These are phyloP conservation scores for Pilatotrama ljubarskyi DNA, from an alignment of 768 basidiomycete genomes.

Conservation along the genomic window DNA sequence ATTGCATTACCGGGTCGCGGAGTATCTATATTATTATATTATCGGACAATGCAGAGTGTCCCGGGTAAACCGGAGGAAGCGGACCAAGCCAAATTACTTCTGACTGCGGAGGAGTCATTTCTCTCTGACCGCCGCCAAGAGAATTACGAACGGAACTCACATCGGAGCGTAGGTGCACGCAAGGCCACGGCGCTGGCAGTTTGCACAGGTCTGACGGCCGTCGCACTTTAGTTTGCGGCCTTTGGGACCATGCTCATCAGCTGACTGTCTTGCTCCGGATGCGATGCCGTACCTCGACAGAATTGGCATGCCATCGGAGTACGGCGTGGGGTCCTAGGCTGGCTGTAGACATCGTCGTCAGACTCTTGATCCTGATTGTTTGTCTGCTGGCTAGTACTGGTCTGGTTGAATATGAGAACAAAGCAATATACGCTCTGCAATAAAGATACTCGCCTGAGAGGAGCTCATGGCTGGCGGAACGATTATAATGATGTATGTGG, in stretches of 20 bases:
- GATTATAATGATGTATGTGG: not conserved
- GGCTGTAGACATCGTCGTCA: constrained; percentile 25
- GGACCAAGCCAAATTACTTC: constrained; percentile 4
- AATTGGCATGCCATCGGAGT: constrained; percentile 74
- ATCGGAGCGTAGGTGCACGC: constrained; percentile 67
- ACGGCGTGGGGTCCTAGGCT: constrained; percentile 39
- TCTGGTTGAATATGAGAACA: not conserved
- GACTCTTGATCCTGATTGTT: constrained; percentile 23
- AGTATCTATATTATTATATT: constrained; percentile 4
- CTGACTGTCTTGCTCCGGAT: not conserved
- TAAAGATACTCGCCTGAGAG: constrained; percentile 4
- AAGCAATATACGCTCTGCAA: not conserved
- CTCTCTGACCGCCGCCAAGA: not conserved
- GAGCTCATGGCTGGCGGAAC: not conserved
- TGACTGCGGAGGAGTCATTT: constrained; percentile 11
- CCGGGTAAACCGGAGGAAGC: not conserved
- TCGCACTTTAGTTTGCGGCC: constrained; percentile 75
- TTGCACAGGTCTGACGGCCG: constrained; percentile 64
- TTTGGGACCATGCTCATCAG: constrained; percentile 26
- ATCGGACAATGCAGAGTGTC: not conserved
- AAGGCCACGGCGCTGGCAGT: constrained; percentile 59
- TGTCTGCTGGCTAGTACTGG: constrained; percentile 3
- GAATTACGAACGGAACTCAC: constrained; percentile 40
- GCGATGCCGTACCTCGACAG: constrained; percentile 52
- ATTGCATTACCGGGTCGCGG: not conserved